Percentiles rank a stretch among this genome's conserved stretches.
Evolutionary conservation across 2,329 filamentous ascomycete genomes (phyloP).

Genomic region (Apiospora malaysiana): DNA sequence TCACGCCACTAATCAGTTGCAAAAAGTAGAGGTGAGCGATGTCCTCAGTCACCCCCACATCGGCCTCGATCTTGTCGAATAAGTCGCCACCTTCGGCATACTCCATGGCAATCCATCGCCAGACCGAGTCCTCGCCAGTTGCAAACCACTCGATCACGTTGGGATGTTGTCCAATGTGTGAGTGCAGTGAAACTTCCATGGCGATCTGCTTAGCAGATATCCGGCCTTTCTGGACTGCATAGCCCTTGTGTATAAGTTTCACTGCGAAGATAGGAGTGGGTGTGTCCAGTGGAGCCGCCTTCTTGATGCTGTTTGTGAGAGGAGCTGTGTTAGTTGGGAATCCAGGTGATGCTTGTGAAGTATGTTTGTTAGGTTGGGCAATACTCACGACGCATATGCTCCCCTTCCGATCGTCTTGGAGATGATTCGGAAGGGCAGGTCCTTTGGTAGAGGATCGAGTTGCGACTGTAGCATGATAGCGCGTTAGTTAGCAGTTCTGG

Average conservation of each 20-base stretch:
- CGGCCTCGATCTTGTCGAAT: constrained; percentile 99
- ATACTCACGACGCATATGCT: constrained; percentile 89
- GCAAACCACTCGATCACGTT: constrained; percentile 95
- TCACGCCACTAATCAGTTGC: constrained; percentile 87
- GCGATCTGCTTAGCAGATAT: constrained; percentile 88
- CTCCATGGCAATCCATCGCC: constrained; percentile 99
- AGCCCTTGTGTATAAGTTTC: constrained; percentile 98
- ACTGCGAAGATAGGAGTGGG: constrained; percentile 86
- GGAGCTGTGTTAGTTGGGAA: background rate
- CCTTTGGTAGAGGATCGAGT: constrained; percentile 79
- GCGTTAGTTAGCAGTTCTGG: constrained; percentile 32
- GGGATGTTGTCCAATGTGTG: constrained; percentile 83
- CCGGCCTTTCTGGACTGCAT: constrained; percentile 86
- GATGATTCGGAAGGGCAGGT: constrained; percentile 91
- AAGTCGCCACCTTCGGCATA: constrained; percentile 93
- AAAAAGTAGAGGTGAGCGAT: constrained; percentile 97
- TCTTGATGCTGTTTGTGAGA: constrained; percentile 74
- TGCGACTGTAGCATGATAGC: constrained; percentile 75
- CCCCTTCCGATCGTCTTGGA: constrained; percentile 97
- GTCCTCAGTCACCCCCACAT: constrained; percentile 91
- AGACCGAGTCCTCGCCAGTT: constrained; percentile 81
- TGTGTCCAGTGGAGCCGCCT: constrained; percentile 77
- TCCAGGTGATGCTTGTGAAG: background rate
- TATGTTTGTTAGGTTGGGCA: constrained; percentile 28
- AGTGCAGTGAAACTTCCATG: constrained; percentile 91